Evolutionary conservation across 345 rosid genomes (phyloP).

Genomic region (Salix purpurea): DNA sequence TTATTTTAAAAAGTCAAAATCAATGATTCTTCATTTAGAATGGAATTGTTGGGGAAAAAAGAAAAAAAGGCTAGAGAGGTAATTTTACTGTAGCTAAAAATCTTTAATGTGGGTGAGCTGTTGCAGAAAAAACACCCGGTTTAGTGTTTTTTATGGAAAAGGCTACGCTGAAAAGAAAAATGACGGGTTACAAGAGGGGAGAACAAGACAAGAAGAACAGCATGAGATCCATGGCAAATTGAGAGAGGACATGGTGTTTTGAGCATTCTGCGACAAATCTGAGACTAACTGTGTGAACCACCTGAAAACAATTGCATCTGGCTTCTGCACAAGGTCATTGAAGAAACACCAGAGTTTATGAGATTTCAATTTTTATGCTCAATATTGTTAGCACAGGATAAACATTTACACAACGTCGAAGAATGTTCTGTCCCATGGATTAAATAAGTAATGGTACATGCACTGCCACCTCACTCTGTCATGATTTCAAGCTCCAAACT

Average conservation of each 20-base stretch:
- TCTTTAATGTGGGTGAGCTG: no score
- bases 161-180: not conserved
- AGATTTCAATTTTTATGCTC: not conserved
- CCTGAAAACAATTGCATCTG: not conserved
- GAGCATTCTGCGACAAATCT: not conserved
- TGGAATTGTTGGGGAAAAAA: no score
- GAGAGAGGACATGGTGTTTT: not conserved
- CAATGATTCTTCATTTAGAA: no score
- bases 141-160: no score
- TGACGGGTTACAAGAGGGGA: not conserved
- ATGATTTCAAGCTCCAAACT: conserved; percentile 6
- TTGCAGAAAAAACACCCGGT: no score
- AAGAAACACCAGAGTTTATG: not conserved
- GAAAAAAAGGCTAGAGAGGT: no score
- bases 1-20: no score
- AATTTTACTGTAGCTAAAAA: no score
- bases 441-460: not conserved
- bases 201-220: not conserved
- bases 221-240: not conserved
- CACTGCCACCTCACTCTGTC: not conserved
- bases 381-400: not conserved
- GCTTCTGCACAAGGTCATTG: not conserved
- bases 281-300: not conserved
- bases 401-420: conserved; percentile 21
- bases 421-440: conserved; percentile 2